Evolutionary conservation across 176 grass and related monocot genomes (phyloP), one percentile per base, ranked within the genome.

Genomic region (Rhynchospora pubera): DNA sequence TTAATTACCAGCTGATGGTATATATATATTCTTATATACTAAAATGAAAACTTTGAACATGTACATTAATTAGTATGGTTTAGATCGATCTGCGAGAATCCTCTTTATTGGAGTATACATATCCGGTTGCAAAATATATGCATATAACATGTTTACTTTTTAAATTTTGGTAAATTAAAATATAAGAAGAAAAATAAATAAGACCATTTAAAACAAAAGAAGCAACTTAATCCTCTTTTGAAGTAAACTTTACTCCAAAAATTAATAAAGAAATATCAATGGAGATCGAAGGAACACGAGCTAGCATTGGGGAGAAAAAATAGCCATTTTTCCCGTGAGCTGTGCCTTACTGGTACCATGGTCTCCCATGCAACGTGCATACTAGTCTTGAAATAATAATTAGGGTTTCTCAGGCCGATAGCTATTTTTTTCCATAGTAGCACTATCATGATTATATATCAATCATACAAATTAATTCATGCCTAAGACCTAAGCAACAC

Each of bases 281-380:
- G 30, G 24, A 15, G 52, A 32, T 43, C 55, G 56, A 84, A 68
- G 74, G 23, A 84, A 75, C 77, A 81, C 21, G 32, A 87, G 50
- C 6, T 47, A 70, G 60, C 66, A 42, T 21, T 57, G 82, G 71
- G 44, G 47, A 79, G 65, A 65, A 51, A 72, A 77, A 69, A 77
- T 79, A 61, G 71, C 71, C 75, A 46, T 81, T 78, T 78, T 72
- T 79, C 47, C 43, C 51, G 79, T 82, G 9, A 26, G 44, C 7
- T 72, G 63, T 79, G 28, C 44, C 78, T 86, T 79, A 59, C 84
- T 52, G 77, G 39, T 85, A 83, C 69, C 88, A 71, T 65, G 75
- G 62, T 46, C 57, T 57, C 42, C 88, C 88, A 86, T 86, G 79
- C 87, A 77, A 85, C 83, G 82, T 88, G 82, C 82, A 76, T 55